Evolutionary conservation across 495 filamentous ascomycete genomes (phyloP), one percentile per base, ranked within the genome.

Genomic region (Podospora fimiseda): DNA sequence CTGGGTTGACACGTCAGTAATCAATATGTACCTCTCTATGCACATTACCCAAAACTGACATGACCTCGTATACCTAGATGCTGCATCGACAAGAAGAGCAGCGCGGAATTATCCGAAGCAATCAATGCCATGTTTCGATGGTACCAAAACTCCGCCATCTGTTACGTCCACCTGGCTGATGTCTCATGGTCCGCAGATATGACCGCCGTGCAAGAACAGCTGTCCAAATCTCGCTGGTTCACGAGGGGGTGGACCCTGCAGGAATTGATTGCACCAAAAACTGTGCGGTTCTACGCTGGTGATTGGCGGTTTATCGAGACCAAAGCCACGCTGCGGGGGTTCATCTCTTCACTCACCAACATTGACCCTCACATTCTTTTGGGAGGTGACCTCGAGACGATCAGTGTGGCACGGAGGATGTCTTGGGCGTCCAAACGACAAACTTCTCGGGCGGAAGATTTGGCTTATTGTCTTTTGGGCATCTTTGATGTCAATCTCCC

Each of bases 401-500:
- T 11, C 27, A 33, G 27, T 11, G 38, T 51, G 15, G 57, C 49
- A 19, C 15, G 30, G 30, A 58, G 24, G 43, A 52, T 61, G 42
- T 55, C 40, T 3, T 63, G 60, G 58, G 53, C 42, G 9, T 33
- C 60, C 1, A 30, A 43, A 9, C 42, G 59, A n/a, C n/a, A 30
- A n/a, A 55, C 55, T 11, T 50, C 50, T 0, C 50, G 46, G 14
- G 3, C 21, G 2, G 58, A 60, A 30, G 58, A 60, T 30, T 24
- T 38, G 8, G 55, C 51, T 2, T 58, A 61, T 20, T 55, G 42
- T 33, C 42, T 62, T 9, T 40, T 66, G 13, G 55, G 59, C 22
- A 33, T 66, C 20, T 59, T 66, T 27, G 59, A 50, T 22, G 46
- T 64, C 21, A 61, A 59, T 20, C 61, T 64, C 52, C 48, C 60